Evolutionary conservation across 2,329 filamentous ascomycete species (phyloP), one percentile per base, ranked within the genome.

Genomic region (Xylariaceae sp.): DNA sequence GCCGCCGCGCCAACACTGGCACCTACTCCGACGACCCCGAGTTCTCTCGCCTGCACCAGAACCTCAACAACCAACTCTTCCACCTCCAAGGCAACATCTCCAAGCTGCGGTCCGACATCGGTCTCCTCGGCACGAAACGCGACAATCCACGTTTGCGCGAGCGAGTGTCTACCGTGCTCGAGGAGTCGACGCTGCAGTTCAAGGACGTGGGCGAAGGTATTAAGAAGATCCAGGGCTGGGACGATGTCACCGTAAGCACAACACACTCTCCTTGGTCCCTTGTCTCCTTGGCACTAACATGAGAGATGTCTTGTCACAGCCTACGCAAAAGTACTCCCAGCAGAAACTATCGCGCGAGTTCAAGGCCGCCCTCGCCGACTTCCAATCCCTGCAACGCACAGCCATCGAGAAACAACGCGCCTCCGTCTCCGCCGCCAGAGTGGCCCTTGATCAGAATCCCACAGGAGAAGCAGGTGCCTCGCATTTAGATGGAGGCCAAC

Each of bases 311-410:
- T 19, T 19, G 19, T 31, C 37, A 37, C 57, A 96, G 90, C 89
- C 92, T 57, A 88, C 90, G 52, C 94, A 99, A 77, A 95, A 92
- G 73, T 97, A 95, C 76, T 94, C 91, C 27, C 92, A 96, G 67
- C 89, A 92, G 64, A 97, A 97, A 71, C 81, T 99, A 35, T 92
- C 90, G 59, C 88, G 89, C 67, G 91, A 97, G 70, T 96, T 97
- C 76, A 88, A 91, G 68, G 82, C 88, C 37, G 88, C 89, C 47
- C 83, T 97, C 55, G 84, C 86, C 64, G 91, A 96, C 65, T 99
- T 99, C 73, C 92, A 97, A 74, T 80, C 80, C 53, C 83, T 97
- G n/a, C 94, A 97, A 73, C 85, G 91, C 57, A 83, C 84, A 62
- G 91, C 92, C 7, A 80, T 97, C 58, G 92, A 97, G 70, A 96